Evolutionary conservation across 768 basidiomycete genomes (phyloP), one percentile per base, ranked within the genome.

Genomic region (Tephrocybe sp.): DNA sequence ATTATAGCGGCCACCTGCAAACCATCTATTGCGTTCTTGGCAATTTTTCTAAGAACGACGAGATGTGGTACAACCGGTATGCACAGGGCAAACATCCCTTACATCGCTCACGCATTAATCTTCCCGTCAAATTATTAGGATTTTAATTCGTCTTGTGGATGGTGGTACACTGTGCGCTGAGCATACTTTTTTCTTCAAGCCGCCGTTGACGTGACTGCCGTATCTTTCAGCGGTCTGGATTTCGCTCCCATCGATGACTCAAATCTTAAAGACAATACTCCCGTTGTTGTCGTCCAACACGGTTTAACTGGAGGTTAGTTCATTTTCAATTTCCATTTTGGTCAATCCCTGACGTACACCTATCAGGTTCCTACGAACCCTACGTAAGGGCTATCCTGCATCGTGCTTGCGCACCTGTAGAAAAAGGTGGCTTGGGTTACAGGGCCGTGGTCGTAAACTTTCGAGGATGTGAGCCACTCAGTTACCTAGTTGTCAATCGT

Each of bases 391-490:
- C 89, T 24, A 78, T 97, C 40, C 73, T 98, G 3, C 79, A 81
- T 44, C 86, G 83, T 52, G 87, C 86, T 12, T 86, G 86, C 64
- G 75, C 76, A 24, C 78, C 89, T 23, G 77, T 84, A 6, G 77
- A 79, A 36, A 74, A 88, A 59, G 92, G 90, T n/a, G 96, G 95
- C 1, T 73, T 96, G 47, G 93, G 94, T 14, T 96, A 90, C 68
- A 79, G 97, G 51, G 95, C 82, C 4, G 86, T 89, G 11, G 93
- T 98, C 8, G 80, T 95, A 65, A 97, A 96, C 70, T 95, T 89
- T 70, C 82, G 95, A 60, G 94, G 93, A 63, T 96, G 93, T 90
- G 61, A 63, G 87, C 41, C 3, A 10, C 14, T 11, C 18, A 14
- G 8, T 53, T 56, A 20, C 37, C 11, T 8, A 54, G 48, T 48